Evolutionary conservation across 805 yeast genomes (phyloP), one percentile per base, ranked within the genome.

Genomic region (Candida ortonii): DNA sequence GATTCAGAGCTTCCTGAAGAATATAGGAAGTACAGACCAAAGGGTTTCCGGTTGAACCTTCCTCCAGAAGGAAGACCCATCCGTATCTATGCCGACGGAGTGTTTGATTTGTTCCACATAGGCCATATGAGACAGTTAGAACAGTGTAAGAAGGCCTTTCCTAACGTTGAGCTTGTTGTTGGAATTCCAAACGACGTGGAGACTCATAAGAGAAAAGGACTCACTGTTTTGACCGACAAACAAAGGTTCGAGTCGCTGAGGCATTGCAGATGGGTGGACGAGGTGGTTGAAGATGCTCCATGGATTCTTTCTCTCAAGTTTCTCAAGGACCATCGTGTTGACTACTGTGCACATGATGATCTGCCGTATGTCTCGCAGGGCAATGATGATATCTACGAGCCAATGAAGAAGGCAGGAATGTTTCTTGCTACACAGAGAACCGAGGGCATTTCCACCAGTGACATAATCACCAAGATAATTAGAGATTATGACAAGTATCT

Each of bases 61-160:
- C 98, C 98, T 3, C 94, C 96, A 2, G 66, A 57, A 4, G 93
- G 83, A 53, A 71, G 96, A 39, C 89, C 96, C 1, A 78, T 93
- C 18, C 73, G 98, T 41, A 77, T 93, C n/a, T 93, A 93, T 58
- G 98, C 98, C 5, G 98, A 93, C 62, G 98, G 98, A 34, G 96
- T 93, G 13, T 93, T 93, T 67, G 98, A 93, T 62, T 66, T 93
- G 43, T 93, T 93, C 65, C 98, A 93, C 62, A 60, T 93, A 53
- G 98, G 98, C 16, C 98, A 93, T 58, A 93, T 93, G 98, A 79
- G 88, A 55, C 98, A 93, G 61, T 70, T 93, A 50, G 97, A 93
- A 57, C 98, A 93, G 64, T 90, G 97, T 50, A 90, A 93, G 53
- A 89, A 90, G 59, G 76, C 95, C 11, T 78, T 93, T 43, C 83